Conservation (phyloP, 2,329 filamentous ascomycete species). For the Sphaerulina vaccinii region DNA sequence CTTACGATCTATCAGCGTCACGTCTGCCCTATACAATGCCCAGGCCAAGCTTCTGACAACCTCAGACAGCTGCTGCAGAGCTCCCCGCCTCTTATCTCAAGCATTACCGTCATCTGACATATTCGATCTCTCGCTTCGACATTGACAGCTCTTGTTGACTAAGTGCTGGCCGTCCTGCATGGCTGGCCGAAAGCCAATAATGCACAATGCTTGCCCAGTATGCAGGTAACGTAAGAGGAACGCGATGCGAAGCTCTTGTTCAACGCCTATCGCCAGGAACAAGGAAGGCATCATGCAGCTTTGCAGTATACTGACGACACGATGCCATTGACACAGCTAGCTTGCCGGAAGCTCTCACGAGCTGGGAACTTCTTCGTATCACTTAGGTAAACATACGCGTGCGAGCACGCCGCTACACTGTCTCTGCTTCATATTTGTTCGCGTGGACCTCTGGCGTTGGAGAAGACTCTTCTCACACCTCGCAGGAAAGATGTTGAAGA, state of each 20-base stretch:
- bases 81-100: constrained; percentile 25
- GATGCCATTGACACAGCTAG: constrained; percentile 17
- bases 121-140: neutral
- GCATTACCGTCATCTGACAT: constrained; percentile 12
- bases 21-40: neutral
- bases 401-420: constrained; percentile 2
- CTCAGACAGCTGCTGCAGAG: neutral
- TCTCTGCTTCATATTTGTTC: constrained; percentile 7
- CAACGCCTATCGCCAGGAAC: constrained; percentile 26
- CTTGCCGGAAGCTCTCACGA: constrained; percentile 11
- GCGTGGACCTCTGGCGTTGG: neutral
- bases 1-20: constrained; percentile 13
- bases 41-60: neutral
- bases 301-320: constrained; percentile 11
- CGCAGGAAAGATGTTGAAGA: constrained; percentile 25
- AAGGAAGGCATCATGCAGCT: constrained; percentile 20
- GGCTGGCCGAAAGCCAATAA: neutral
- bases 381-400: constrained; percentile 21
- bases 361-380: constrained; percentile 1
- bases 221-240: constrained; percentile 21
- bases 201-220: constrained; percentile 12
- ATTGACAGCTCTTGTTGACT: constrained; percentile 24
- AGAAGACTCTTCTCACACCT: neutral
- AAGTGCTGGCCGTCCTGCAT: constrained; percentile 12
- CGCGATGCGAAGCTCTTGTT: constrained; percentile 3